These are phyloP conservation scores for Holtermanniella nyarrowii DNA, from an alignment of 768 basidiomycete species.

Conservation along the genomic window DNA sequence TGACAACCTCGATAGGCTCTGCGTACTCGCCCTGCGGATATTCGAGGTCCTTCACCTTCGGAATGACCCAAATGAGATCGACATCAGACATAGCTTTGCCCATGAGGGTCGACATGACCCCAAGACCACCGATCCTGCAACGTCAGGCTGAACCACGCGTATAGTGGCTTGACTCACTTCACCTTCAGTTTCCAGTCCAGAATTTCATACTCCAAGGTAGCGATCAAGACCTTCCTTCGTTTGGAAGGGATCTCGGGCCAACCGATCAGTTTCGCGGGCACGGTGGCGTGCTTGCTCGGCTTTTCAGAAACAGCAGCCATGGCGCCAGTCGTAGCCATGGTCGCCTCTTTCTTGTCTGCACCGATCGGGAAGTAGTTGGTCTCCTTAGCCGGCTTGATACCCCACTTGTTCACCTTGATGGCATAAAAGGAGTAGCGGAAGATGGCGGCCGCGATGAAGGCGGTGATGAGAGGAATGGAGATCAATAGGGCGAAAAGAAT, in stretches of 20 bases:
- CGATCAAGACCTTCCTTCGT: slow-evolving; percentile 78
- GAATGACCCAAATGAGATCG: slow-evolving; percentile 84
- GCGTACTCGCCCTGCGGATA: slow-evolving; percentile 85
- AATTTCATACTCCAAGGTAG: slow-evolving; percentile 91
- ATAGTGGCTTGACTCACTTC: too few species aligned
- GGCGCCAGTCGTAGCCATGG: slow-evolving; percentile 26
- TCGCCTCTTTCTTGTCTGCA: slow-evolving; percentile 57
- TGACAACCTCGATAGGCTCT: slow-evolving; percentile 90
- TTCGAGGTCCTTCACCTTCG: slow-evolving; percentile 88
- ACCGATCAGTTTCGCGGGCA: slow-evolving; percentile 66
- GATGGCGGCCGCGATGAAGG: slow-evolving; percentile 63
- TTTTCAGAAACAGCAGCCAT: slow-evolving; percentile 56
- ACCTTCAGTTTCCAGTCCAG: slow-evolving; percentile 97
- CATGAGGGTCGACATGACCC: slow-evolving; percentile 97
- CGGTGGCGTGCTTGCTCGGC: slow-evolving; percentile 49
- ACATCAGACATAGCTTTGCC: slow-evolving; percentile 97
- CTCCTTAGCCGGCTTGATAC: slow-evolving; percentile 55
- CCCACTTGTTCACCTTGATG: slow-evolving; percentile 86
- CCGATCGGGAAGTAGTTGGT: slow-evolving; percentile 80
- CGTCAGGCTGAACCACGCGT: neutral
- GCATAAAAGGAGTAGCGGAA: slow-evolving; percentile 97
- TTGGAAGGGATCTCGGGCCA: slow-evolving; percentile 93
- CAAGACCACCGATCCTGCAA: slow-evolving; percentile 91
- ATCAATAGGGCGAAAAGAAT: slow-evolving; percentile 79
- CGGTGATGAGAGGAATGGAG: slow-evolving; percentile 74